Conservation (phyloP, 1,139 yeast genomes). For the Candida pseudocylindracea region DNA sequence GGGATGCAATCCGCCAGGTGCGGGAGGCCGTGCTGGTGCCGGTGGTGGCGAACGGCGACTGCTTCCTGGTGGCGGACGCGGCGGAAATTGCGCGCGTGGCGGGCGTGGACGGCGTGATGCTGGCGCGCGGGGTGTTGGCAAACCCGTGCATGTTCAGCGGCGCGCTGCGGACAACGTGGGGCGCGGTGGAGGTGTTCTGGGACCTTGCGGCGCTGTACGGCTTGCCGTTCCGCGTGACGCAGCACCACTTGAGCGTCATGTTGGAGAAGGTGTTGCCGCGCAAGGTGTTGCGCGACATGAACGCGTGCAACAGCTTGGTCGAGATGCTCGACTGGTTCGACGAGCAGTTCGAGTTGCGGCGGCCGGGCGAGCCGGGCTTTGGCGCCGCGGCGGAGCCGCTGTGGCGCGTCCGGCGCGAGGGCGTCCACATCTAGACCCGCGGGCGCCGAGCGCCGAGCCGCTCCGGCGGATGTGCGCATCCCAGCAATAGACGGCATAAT, state of each 20-base stretch:
- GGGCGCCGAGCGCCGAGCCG: too few species aligned
- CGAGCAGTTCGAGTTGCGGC: constrained; percentile 31
- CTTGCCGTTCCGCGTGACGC: constrained; percentile 59
- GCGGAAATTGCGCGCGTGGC: constrained; percentile 36
- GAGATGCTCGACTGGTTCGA: constrained; percentile 77
- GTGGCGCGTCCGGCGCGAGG: not conserved
- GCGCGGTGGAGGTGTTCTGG: constrained; percentile 68
- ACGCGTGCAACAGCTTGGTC: constrained; percentile 29
- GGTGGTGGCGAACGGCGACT: constrained; percentile 91
- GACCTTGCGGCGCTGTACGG: constrained; percentile 63
- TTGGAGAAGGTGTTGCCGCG: constrained; percentile 37
- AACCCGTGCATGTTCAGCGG: constrained; percentile 86
- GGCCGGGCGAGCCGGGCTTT: constrained; percentile 48
- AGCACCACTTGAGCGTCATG: constrained; percentile 84
- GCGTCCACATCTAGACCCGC: not conserved
- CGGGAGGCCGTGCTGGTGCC: constrained; percentile 46
- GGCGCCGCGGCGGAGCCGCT: constrained; percentile 7
- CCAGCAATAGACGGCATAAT: too few species aligned
- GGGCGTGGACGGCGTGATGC: constrained; percentile 84
- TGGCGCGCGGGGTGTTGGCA: constrained; percentile 69
- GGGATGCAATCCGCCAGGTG: constrained; percentile 56
- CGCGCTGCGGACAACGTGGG: constrained; percentile 60
- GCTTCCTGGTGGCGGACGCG: constrained; percentile 47
- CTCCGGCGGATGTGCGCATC: too few species aligned
- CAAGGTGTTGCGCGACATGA: constrained; percentile 35